A percentile compares a stretch with the other conserved stretches of the same genome.
phyloP scores from a whole-genome alignment of 768 basidiomycete genomes.

The Tulasnella calospora region DNA sequence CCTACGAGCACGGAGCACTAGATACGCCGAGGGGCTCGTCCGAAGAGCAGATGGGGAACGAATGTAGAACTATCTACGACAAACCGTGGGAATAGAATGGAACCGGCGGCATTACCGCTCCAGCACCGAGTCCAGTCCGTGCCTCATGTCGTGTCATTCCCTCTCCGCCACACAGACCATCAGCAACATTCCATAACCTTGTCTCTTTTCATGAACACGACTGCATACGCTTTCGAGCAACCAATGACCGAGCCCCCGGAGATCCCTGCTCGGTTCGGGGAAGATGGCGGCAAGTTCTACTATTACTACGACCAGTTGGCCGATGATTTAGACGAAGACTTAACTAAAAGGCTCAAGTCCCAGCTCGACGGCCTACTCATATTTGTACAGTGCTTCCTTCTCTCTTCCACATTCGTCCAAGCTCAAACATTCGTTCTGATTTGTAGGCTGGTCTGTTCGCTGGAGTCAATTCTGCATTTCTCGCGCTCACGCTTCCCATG shows the following conservation, averaged over 20 bases:
- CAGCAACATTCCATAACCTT: neutral
- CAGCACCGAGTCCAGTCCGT: too few species aligned
- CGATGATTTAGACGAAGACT: neutral
- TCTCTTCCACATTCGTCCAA: neutral
- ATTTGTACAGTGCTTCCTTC: neutral
- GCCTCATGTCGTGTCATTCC: too few species aligned
- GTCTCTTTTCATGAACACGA: neutral
- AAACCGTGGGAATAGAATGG: too few species aligned
- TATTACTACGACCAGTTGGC: neutral
- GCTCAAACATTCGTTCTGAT: neutral
- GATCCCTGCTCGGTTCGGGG: neutral
- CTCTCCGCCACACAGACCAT: neutral
- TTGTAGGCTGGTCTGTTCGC: neutral
- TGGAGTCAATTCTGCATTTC: neutral
- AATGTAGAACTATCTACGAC: too few species aligned
- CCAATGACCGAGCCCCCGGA: neutral
- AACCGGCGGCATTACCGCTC: too few species aligned
- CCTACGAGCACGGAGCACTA: too few species aligned
- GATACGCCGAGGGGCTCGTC: too few species aligned
- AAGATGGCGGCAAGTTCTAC: constrained; percentile 1
- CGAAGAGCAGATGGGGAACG: too few species aligned
- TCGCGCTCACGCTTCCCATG: neutral
- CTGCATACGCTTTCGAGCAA: neutral
- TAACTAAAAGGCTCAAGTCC: neutral
- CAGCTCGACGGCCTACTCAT: neutral